A percentile compares a stretch with the other conserved stretches of the same genome.
Evolutionary conservation across 768 basidiomycete species (phyloP).

Genomic region (Sarcodon aspratus): DNA sequence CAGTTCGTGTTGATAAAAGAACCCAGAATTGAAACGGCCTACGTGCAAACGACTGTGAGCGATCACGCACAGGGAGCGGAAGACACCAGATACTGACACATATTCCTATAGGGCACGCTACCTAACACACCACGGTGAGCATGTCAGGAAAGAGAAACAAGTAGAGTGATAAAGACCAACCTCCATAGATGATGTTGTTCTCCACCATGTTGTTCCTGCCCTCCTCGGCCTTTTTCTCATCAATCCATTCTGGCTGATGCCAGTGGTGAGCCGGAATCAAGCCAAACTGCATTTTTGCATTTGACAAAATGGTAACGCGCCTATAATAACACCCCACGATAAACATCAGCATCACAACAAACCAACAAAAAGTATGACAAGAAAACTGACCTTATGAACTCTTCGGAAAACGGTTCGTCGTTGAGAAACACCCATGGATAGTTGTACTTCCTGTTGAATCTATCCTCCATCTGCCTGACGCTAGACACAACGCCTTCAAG

Average conservation of each 20-base stretch:
- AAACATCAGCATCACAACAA: neutral
- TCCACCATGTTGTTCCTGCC: slow-evolving; percentile 39
- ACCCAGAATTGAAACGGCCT: slow-evolving; percentile 49
- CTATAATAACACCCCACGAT: neutral
- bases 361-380: neutral
- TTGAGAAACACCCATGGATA: slow-evolving; percentile 91
- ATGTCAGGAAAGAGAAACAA: neutral
- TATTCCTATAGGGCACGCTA: slow-evolving; percentile 57
- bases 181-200: slow-evolving; percentile 38
- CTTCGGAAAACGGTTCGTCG: slow-evolving; percentile 66
- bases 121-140: neutral
- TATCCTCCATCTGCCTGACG: slow-evolving; percentile 72
- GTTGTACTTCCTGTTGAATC: slow-evolving; percentile 69
- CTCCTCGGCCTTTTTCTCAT: slow-evolving; percentile 47
- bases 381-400: slow-evolving; percentile 51
- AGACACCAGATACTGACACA: slow-evolving; percentile 57
- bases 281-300: slow-evolving; percentile 37
- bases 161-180: slow-evolving; percentile 16
- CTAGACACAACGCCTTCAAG: slow-evolving; percentile 46
- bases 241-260: slow-evolving; percentile 65
- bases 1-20: slow-evolving; percentile 76
- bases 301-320: neutral
- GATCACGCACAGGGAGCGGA: too few species aligned
- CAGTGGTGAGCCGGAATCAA: slow-evolving; percentile 50
- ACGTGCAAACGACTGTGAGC: slow-evolving; percentile 18